Evolutionary conservation across 2,329 filamentous ascomycete species (phyloP).

Genomic region (Colletotrichum musicola): DNA sequence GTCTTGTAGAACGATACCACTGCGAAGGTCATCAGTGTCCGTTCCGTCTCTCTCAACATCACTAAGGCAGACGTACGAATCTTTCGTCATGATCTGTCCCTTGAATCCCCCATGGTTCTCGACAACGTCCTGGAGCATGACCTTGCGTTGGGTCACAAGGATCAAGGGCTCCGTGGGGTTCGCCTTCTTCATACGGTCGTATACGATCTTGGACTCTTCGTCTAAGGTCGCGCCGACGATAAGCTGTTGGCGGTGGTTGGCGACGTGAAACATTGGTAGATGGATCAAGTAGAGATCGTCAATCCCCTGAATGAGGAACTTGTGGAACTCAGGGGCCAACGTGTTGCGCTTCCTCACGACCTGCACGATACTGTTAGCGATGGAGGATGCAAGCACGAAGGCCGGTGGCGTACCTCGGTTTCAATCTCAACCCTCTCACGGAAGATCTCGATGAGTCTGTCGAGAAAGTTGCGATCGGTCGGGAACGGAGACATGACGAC

Average conservation of each 20-base stretch:
- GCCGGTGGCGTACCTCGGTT: neutral
- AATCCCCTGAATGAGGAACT: slow-evolving; percentile 54
- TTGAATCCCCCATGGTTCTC: slow-evolving; percentile 42
- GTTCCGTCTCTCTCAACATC: neutral
- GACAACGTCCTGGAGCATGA: slow-evolving; percentile 43
- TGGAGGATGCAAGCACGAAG: neutral
- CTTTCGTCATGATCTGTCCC: slow-evolving; percentile 47
- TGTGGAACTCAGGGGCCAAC: slow-evolving; percentile 48
- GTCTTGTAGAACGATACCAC: slow-evolving; percentile 41
- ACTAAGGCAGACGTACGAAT: slow-evolving; percentile 42
- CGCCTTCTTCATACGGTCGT: slow-evolving; percentile 43
- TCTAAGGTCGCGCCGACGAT: slow-evolving; percentile 49
- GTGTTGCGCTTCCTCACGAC: slow-evolving; percentile 52
- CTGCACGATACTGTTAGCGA: slow-evolving; percentile 19
- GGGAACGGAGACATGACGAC: slow-evolving; percentile 62
- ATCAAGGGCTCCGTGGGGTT: slow-evolving; percentile 45
- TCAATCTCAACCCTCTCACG: slow-evolving; percentile 48
- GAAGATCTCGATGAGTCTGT: slow-evolving; percentile 50
- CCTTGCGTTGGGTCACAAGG: slow-evolving; percentile 44
- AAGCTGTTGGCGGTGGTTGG: slow-evolving; percentile 55
- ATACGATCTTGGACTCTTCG: slow-evolving; percentile 39
- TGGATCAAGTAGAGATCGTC: slow-evolving; percentile 50
- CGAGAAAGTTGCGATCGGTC: slow-evolving; percentile 54
- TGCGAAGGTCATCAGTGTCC: neutral
- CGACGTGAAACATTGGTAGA: slow-evolving; percentile 54